phyloP scores from a whole-genome alignment of 345 rosid genomes.

The Arabis hirsuta region DNA sequence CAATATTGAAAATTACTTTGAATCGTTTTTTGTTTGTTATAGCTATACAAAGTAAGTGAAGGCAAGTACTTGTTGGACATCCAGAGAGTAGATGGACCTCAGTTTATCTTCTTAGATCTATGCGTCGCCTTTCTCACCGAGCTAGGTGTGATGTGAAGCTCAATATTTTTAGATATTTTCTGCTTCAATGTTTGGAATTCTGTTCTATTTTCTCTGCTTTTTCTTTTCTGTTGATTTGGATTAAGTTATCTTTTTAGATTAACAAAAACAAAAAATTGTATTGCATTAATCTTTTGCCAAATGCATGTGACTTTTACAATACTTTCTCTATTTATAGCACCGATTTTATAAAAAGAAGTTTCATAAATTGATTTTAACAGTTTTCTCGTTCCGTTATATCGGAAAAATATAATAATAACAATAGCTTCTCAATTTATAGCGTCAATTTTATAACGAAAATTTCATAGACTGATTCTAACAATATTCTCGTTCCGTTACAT shows the following conservation, averaged over 20 bases:
- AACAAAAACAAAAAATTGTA: neutral
- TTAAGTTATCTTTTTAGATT: neutral
- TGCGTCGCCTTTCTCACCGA: conserved; percentile 74
- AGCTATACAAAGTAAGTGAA: conserved; percentile 76
- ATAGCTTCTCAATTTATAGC: too few relatives aligned
- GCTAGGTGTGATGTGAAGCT: conserved; percentile 58
- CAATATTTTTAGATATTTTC: neutral
- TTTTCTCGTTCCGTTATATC: too few relatives aligned
- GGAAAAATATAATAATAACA: too few relatives aligned
- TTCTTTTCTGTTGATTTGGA: neutral
- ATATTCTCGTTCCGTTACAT: too few relatives aligned
- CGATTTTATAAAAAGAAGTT: too few relatives aligned
- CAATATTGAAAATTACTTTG: neutral
- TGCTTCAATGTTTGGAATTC: neutral
- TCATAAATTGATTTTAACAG: too few relatives aligned
- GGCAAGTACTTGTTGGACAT: conserved; percentile 77
- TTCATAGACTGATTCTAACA: too few relatives aligned
- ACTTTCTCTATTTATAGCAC: too few relatives aligned
- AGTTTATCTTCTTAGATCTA: conserved; percentile 76
- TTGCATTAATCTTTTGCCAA: neutral
- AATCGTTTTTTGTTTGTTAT: conserved; percentile 24
- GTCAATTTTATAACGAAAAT: too few relatives aligned
- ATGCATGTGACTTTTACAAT: too few relatives aligned
- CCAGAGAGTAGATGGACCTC: conserved; percentile 74
- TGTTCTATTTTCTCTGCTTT: neutral